A percentile compares a stretch with the other conserved stretches of the same genome.
These are phyloP conservation scores for Ustilago hordei DNA, from an alignment of 1,284 basidiomycete species.

Conservation along the genomic window DNA sequence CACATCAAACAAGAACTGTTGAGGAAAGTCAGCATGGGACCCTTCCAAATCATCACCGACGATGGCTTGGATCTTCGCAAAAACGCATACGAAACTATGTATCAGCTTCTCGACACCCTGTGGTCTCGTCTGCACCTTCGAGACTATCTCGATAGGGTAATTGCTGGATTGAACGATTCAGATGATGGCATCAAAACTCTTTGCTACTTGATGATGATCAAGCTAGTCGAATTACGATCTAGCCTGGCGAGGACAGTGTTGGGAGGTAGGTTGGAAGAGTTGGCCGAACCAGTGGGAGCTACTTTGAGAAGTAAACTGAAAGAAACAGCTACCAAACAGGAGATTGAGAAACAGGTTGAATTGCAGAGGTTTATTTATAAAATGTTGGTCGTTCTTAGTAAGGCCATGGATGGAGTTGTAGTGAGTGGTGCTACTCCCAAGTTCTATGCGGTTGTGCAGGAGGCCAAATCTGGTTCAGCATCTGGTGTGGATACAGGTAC, in stretches of 20 bases:
- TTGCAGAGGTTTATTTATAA: constrained; percentile 87
- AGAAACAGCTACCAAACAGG: constrained; percentile 93
- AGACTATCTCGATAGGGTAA: constrained; percentile 83
- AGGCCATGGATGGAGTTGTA: constrained; percentile 23
- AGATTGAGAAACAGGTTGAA: constrained; percentile 91
- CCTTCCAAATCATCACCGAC: constrained; percentile 94
- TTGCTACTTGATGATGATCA: constrained; percentile 92
- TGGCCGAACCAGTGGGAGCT: constrained; percentile 82
- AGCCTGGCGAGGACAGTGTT: constrained; percentile 74
- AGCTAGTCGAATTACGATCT: constrained; percentile 79
- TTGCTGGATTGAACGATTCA: constrained; percentile 82
- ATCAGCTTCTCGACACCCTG: constrained; percentile 92
- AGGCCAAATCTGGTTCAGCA: constrained; percentile 21
- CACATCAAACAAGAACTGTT: constrained; percentile 76
- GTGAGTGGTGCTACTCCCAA: constrained; percentile 21
- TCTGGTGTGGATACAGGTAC: constrained; percentile 4
- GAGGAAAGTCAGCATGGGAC: constrained; percentile 92
- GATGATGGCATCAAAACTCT: constrained; percentile 98
- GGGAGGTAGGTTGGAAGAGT: constrained; percentile 88
- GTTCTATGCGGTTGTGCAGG: constrained; percentile 26
- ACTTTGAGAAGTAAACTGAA: constrained; percentile 79
- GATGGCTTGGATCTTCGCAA: constrained; percentile 87
- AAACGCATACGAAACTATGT: constrained; percentile 97
- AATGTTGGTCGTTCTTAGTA: constrained; percentile 81
- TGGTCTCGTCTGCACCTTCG: constrained; percentile 85